These are phyloP conservation scores for Chalciporus piperatoides DNA, from an alignment of 1,284 basidiomycete genomes.

Conservation along the genomic window DNA sequence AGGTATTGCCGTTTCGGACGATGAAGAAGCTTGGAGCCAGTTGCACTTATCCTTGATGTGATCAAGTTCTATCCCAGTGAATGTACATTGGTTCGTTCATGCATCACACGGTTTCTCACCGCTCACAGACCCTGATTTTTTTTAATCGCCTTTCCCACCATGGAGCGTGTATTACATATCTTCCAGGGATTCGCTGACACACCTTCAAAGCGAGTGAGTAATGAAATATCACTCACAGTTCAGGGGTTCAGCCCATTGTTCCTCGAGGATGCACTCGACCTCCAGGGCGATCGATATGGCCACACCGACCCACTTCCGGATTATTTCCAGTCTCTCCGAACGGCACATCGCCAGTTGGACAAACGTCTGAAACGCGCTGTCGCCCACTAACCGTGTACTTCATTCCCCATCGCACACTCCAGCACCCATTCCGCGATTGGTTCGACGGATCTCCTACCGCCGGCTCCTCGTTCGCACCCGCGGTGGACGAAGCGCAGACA, in stretches of 20 bases:
- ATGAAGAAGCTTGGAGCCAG: no score
- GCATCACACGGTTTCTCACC: no score
- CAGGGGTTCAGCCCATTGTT: slow-evolving; percentile 69
- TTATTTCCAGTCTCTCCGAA: slow-evolving; percentile 67
- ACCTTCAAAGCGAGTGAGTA: neutral
- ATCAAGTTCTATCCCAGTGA: no score
- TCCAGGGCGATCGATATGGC: slow-evolving; percentile 75
- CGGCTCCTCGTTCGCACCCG: neutral
- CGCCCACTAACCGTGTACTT: slow-evolving; percentile 56
- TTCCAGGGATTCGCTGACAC: no score
- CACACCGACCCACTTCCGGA: slow-evolving; percentile 72
- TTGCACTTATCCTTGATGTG: no score
- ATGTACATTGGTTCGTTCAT: no score
- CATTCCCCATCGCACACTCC: slow-evolving; percentile 57
- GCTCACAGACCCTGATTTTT: no score
- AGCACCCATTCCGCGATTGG: slow-evolving; percentile 60
- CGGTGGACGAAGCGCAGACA: slow-evolving; percentile 41
- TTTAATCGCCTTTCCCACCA: no score
- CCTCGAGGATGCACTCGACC: slow-evolving; percentile 66
- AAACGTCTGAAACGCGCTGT: slow-evolving; percentile 70
- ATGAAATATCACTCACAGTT: slow-evolving; percentile 46
- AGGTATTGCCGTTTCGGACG: no score
- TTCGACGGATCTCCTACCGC: slow-evolving; percentile 53
- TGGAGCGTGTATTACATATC: no score
- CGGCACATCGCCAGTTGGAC: slow-evolving; percentile 62